These are phyloP conservation scores for Plectosphaerella sp. DNA, from an alignment of 2,329 filamentous ascomycete species.

Conservation along the genomic window DNA sequence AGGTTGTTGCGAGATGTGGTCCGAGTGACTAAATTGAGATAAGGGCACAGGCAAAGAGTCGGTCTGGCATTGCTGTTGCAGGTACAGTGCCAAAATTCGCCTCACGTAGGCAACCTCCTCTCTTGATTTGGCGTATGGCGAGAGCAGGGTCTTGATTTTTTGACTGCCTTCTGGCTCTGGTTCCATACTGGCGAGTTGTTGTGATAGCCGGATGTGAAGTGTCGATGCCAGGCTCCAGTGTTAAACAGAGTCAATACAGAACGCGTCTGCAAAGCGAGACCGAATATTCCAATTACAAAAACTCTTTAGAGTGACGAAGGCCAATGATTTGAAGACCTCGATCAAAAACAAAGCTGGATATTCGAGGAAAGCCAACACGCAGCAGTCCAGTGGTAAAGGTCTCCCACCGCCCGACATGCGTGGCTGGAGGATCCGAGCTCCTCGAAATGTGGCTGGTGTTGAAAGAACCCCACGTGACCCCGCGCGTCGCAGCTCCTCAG, in stretches of 20 bases:
- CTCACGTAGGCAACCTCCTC: slow-evolving; percentile 54
- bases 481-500: background rate
- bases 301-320: too few species aligned
- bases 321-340: too few species aligned
- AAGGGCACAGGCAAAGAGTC: slow-evolving; percentile 26
- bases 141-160: slow-evolving; percentile 38
- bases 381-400: too few species aligned
- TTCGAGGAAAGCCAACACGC: too few species aligned
- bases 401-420: background rate
- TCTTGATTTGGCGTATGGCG: slow-evolving; percentile 50
- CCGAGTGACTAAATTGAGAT: slow-evolving; percentile 39
- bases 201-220: too few species aligned
- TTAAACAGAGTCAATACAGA: too few species aligned
- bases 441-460: background rate
- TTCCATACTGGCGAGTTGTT: slow-evolving; percentile 12
- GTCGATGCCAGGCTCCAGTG: too few species aligned
- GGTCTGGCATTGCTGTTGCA: slow-evolving; percentile 27
- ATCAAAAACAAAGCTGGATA: too few species aligned
- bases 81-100: slow-evolving; percentile 48
- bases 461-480: background rate
- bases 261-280: too few species aligned
- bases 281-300: too few species aligned
- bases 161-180: slow-evolving; percentile 28
- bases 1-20: slow-evolving; percentile 20
- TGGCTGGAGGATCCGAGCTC: background rate